A percentile compares a stretch with the other conserved stretches of the same genome.
These are phyloP conservation scores for Athelia psychrophila DNA, from an alignment of 1,284 basidiomycete genomes.

Conservation along the genomic window DNA sequence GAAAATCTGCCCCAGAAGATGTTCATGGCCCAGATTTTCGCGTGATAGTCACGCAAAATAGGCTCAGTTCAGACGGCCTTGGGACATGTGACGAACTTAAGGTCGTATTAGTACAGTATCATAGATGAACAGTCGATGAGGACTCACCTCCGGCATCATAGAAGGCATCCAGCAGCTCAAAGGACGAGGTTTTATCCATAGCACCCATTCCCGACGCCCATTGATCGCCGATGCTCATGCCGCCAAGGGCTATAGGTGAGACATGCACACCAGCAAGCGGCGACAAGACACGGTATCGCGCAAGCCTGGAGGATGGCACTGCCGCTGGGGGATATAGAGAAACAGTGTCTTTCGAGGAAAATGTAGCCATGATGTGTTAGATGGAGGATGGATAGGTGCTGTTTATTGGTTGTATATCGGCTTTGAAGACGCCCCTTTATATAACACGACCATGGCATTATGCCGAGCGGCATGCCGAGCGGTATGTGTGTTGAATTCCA, in stretches of 20 bases:
- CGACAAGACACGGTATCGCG: conserved; percentile 38
- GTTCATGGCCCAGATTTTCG: too few relatives aligned
- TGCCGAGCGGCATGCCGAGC: too few relatives aligned
- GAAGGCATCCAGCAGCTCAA: conserved; percentile 47
- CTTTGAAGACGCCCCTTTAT: background rate
- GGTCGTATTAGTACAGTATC: too few relatives aligned
- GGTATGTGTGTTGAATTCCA: too few relatives aligned
- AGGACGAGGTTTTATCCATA: conserved; percentile 43
- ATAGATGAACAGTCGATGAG: conserved; percentile 29
- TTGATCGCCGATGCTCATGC: conserved; percentile 49
- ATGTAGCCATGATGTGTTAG: too few relatives aligned
- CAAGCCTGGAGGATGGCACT: conserved; percentile 27
- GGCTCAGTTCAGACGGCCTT: too few relatives aligned
- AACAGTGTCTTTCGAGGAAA: conserved; percentile 1
- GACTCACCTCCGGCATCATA: conserved; percentile 39
- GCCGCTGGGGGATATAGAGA: conserved; percentile 16
- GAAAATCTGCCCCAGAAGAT: too few relatives aligned
- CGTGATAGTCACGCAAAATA: too few relatives aligned
- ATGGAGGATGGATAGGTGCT: background rate
- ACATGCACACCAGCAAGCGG: conserved; percentile 39
- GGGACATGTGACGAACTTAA: too few relatives aligned
- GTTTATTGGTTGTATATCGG: background rate
- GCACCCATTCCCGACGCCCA: conserved; percentile 30
- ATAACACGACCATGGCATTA: too few relatives aligned
- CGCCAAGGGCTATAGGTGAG: conserved; percentile 51